Conservation (phyloP, 495 filamentous ascomycete species). For the Penicillium chermesinum region DNA sequence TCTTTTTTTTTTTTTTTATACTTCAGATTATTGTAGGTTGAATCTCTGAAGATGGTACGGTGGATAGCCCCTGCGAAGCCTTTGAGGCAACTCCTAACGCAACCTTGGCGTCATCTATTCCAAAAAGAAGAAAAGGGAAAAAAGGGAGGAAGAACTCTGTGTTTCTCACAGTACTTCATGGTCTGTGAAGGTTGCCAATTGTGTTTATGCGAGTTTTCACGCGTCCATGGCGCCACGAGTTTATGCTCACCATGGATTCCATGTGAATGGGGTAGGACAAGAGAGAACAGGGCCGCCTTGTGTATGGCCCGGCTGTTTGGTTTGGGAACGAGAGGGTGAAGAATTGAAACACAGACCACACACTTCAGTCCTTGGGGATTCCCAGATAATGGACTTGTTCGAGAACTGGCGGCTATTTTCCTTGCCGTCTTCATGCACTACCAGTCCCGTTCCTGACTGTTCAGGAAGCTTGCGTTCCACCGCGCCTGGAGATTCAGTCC, state of each 20-base stretch:
- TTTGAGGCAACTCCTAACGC: no score
- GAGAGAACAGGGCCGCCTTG: neutral
- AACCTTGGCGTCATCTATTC: no score
- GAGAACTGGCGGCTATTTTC: neutral
- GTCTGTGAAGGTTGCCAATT: no score
- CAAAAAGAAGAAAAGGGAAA: no score
- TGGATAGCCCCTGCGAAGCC: no score
- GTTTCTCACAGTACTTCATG: no score
- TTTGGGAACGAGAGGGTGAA: slow-evolving; percentile 3
- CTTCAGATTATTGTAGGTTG: no score
- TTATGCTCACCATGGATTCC: slow-evolving; percentile 4
- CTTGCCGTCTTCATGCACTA: neutral
- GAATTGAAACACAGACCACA: slow-evolving; percentile 5
- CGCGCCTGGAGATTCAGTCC: neutral
- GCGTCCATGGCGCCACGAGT: neutral
- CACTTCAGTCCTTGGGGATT: neutral
- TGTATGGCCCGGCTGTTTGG: slow-evolving; percentile 1
- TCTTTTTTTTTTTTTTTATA: no score
- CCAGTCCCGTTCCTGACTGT: neutral
- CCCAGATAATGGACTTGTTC: neutral
- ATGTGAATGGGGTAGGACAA: slow-evolving; percentile 7
- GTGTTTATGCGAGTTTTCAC: no score
- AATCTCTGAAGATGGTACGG: no score
- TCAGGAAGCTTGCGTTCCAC: slow-evolving; percentile 2
- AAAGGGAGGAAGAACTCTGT: no score